Evolutionary conservation across 352 stramenopile genomes (phyloP).

Genomic region (Aphanomyces stellatus): DNA sequence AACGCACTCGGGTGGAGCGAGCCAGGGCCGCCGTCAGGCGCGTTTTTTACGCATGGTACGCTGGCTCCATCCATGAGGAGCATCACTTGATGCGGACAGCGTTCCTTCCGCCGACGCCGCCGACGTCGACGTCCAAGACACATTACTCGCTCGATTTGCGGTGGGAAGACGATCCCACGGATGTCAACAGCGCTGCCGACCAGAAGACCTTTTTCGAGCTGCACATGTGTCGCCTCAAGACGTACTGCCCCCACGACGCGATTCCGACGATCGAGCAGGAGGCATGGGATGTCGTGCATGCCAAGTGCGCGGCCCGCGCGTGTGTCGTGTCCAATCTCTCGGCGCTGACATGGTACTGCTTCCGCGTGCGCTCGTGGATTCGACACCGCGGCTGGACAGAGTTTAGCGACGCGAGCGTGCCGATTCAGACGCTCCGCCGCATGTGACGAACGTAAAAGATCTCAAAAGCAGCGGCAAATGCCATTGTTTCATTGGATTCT

Average conservation of each 20-base stretch:
- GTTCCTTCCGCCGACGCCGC: conserved; percentile 26
- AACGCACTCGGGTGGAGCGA: conserved; percentile 23
- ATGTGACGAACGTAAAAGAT: neutral
- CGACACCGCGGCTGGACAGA: conserved; percentile 19
- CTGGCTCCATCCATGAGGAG: neutral
- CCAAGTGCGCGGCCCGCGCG: neutral
- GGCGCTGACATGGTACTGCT: conserved; percentile 27
- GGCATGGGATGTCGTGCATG: conserved; percentile 15
- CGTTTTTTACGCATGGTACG: conserved; percentile 27
- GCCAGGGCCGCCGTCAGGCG: conserved; percentile 2
- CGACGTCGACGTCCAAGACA: conserved; percentile 21
- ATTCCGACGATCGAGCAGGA: conserved; percentile 2
- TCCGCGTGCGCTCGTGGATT: conserved; percentile 25
- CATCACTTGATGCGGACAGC: conserved; percentile 6
- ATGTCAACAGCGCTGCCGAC: neutral
- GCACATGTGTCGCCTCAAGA: conserved; percentile 24
- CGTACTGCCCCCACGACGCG: conserved; percentile 5
- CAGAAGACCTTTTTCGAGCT: conserved; percentile 25
- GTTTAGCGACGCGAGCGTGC: conserved; percentile 7
- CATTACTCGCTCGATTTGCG: conserved; percentile 28
- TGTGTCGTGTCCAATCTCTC: conserved; percentile 21
- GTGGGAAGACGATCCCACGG: conserved; percentile 20
- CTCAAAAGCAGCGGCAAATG: neutral
- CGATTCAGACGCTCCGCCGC: conserved; percentile 16
- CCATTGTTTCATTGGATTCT: too few species aligned